A percentile compares a stretch with the other conserved stretches of the same genome.
Evolutionary conservation across 495 filamentous ascomycete genomes (phyloP).

Genomic region (Aeminium ludgeri): DNA sequence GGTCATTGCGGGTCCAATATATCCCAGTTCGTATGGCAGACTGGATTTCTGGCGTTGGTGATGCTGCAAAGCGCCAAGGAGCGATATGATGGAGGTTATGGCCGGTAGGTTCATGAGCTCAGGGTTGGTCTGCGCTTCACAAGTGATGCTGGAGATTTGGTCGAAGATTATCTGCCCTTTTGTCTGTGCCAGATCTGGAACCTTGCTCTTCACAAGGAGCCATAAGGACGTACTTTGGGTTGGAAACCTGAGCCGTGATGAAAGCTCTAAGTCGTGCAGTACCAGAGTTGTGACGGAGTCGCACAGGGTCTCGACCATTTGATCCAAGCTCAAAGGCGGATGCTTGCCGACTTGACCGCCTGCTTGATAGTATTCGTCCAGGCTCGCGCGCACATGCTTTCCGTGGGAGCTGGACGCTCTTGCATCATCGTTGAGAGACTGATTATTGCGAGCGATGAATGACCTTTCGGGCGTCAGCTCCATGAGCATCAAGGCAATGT

Average conservation of each 20-base stretch:
- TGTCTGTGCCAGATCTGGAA: no score
- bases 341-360: not conserved
- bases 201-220: no score
- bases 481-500: slow-evolving; percentile 27
- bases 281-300: no score
- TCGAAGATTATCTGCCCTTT: no score
- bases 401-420: no score
- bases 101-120: not conserved
- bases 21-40: not conserved
- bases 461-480: slow-evolving; percentile 54
- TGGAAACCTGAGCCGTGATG: no score
- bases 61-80: not conserved
- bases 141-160: no score
- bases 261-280: no score
- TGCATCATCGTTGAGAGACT: no score
- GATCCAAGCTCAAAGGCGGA: no score
- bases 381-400: not conserved
- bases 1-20: not conserved
- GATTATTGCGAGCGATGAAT: slow-evolving; percentile 25
- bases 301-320: no score
- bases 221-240: no score
- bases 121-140: not conserved
- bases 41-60: not conserved
- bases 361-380: not conserved
- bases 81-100: not conserved